Evolutionary conservation across 257 asterid genomes (phyloP).

Genomic region (Anisodus acutangulus): DNA sequence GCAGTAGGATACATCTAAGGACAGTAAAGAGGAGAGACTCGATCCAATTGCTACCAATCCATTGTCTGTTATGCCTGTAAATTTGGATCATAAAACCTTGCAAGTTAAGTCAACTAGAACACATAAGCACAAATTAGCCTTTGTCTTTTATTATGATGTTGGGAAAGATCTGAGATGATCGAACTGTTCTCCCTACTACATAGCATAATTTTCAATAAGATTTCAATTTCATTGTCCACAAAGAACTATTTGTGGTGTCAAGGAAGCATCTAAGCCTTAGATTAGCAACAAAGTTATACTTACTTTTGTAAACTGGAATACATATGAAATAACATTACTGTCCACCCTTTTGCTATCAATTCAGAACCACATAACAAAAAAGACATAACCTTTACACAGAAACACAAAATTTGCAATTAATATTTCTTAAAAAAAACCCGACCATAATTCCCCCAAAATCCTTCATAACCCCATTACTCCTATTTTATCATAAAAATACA

Average conservation of each 20-base stretch:
- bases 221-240: background rate
- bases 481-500: background rate
- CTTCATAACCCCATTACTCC: background rate
- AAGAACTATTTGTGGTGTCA: background rate
- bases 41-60: slow-evolving; percentile 74
- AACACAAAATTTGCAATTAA: background rate
- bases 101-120: slow-evolving; percentile 1
- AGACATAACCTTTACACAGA: background rate
- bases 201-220: background rate
- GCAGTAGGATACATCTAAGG: slow-evolving; percentile 85
- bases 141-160: background rate
- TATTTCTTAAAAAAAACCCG: background rate
- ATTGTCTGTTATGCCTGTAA: slow-evolving; percentile 78
- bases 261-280: background rate
- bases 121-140: background rate
- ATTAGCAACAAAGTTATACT: background rate
- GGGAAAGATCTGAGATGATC: background rate
- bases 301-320: background rate
- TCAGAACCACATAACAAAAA: slow-evolving; percentile 15
- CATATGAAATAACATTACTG: background rate
- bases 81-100: background rate
- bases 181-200: background rate
- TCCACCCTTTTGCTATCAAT: background rate
- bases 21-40: slow-evolving; percentile 65
- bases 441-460: background rate